Base-by-base conservation (phyloP, 2,329 filamentous ascomycete genomes). In the Hymenoscyphus infarciens region DNA sequence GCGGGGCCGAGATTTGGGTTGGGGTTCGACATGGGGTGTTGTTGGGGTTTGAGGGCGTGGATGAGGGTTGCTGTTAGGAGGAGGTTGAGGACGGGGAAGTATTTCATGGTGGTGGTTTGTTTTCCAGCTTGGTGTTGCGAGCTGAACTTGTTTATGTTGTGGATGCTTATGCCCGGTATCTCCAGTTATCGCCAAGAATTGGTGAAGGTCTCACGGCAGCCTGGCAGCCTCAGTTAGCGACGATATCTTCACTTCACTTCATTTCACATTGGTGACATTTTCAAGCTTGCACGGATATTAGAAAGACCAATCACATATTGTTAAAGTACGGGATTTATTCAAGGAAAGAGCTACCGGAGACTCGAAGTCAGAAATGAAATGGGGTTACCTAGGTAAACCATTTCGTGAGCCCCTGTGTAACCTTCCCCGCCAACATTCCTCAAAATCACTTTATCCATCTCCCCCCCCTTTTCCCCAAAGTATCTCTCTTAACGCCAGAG, bases 1-100 rank as follows among this genome's bases (percentile, higher is more conserved):
- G 66, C 62, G 3, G 70, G 68, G 5, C 68, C 67, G 31, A 72
- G 68, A 38, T 71, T 67, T 25, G 59, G 57, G 42, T 70, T 66
- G 16, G 59, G 53, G 25, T 67, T 56, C 25, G 65, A 15, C 31
- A 72, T 59, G 29, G 64, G 66, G 39, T 58, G 55, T 64, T 60
- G 25, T 56, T 64, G 63, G 42, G 56, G 27, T 13, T 56, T 25
- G 15, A 53, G 42, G 19, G 42, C 42, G n/a, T 35, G 33, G 8
- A 35, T 45, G 15, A 65, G 42, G 19, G 63, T 56, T 45, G 63
- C 54, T 25, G 66, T 56, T 49, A 72, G 19, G 13, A 72, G 53
- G 45, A 60, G 55, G 22, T 60, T 8, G 33, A 39, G 55, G 19
- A 38, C 39, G 29, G 15, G 19, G 55, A 57, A 31, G 55, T 58